Evolutionary conservation across 768 basidiomycete species (phyloP), one percentile per base, ranked within the genome.

Genomic region (Leccinum longicurvipes): DNA sequence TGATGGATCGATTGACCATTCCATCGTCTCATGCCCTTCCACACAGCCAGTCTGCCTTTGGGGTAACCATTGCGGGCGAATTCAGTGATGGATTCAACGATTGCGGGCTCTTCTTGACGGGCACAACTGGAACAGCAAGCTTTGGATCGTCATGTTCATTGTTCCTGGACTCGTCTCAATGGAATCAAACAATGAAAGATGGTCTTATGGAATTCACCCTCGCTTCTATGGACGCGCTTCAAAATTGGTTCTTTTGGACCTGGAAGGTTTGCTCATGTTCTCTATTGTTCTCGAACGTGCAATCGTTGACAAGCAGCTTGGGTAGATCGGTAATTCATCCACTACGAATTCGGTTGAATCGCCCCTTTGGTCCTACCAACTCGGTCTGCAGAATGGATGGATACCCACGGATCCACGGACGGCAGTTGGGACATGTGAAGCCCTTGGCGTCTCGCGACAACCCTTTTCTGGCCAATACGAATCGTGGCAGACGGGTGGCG

Each of bases 161-260:
- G 73, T 70, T 72, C 64, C 11, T 65, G 59, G 77, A 86, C 61
- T 80, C 78, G 62, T 71, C 75, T 57, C 78, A 72, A 32, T 89
- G 82, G 81, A 75, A 76, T 54, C 70, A 72, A 49, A 72, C 77
- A 17, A 74, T 74, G 64, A 86, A 82, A 70, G 69, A 70, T 7
- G 83, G 83, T 12, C 64, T 87, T 23, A 72, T 70, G 69, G 67
- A 76, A 60, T 81, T 84, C 60, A 74, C 78, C 6, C 68, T 79
- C 62, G 77, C 81, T 21, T 76, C 77, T 55, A 88, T 88, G 86
- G 86, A 88, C 56, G 81, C 84, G 2, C 73, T 85, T 58, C 77
- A 80, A 60, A 78, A 87, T 64, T 86, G 77, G 76, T 89, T 85
- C 73, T 89, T 80, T 77, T 90, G 87, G 88, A 88, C 85, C 8